Conservation (phyloP, 2,329 filamentous ascomycete species). For the Pseudopithomyces chartarum region DNA sequence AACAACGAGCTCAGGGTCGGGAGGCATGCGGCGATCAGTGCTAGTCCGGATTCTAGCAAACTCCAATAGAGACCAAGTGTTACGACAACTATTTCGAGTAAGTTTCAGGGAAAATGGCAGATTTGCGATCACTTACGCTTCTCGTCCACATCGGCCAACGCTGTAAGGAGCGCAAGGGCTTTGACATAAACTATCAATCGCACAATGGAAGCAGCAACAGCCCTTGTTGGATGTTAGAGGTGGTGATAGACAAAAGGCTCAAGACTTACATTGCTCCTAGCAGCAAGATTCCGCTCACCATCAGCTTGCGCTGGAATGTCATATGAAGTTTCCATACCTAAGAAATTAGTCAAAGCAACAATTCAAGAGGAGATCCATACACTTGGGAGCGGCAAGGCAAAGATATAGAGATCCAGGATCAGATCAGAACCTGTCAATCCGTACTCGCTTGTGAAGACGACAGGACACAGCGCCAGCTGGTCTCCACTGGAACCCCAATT, state of each 20-base stretch:
- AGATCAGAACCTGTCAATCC: not conserved
- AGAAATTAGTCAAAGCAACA: not conserved
- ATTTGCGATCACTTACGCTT: not conserved
- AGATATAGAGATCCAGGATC: not conserved
- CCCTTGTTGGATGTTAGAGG: not conserved
- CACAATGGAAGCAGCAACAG: not conserved
- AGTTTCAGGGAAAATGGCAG: not conserved
- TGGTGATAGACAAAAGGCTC: not conserved
- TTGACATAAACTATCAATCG: not conserved
- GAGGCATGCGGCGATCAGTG: not conserved
- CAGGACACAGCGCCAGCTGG: not conserved
- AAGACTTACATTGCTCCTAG: not conserved
- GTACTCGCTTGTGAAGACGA: not conserved
- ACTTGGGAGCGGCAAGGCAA: not conserved
- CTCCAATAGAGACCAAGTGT: not conserved
- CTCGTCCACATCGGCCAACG: not conserved
- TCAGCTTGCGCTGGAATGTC: not conserved
- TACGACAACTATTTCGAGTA: not conserved
- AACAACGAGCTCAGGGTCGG: not conserved
- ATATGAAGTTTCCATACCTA: not conserved
- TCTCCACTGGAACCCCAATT: not conserved
- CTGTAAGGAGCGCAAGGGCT: not conserved
- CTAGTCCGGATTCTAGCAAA: not conserved
- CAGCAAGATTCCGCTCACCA: not conserved
- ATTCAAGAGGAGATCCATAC: not conserved